Conservation (phyloP, 495 filamentous ascomycete genomes). For the Bathelium albidoporum region DNA sequence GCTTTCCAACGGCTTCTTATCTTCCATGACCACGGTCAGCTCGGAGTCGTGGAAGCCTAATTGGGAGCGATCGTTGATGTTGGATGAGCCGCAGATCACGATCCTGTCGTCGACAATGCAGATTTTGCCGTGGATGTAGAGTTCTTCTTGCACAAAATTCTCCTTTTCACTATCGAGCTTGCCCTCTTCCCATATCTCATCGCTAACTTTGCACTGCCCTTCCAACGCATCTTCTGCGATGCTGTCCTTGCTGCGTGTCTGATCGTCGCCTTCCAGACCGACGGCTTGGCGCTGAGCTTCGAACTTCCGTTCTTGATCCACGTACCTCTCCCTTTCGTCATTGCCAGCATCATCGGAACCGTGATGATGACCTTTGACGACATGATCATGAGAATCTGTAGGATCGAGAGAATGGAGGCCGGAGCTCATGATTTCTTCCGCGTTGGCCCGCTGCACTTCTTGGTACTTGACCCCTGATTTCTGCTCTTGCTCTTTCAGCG, state of each 20-base stretch:
- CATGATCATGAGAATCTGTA: constrained; percentile 16
- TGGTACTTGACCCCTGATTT: constrained; percentile 71
- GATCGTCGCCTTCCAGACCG: constrained; percentile 26
- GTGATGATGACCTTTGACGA: not conserved
- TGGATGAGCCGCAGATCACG: constrained; percentile 76
- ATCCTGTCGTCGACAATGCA: constrained; percentile 76
- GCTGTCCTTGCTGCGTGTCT: constrained; percentile 45
- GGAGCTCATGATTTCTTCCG: constrained; percentile 73
- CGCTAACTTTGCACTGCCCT: constrained; percentile 49
- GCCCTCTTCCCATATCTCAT: constrained; percentile 60
- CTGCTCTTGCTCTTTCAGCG: constrained; percentile 58
- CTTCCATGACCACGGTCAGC: constrained; percentile 85
- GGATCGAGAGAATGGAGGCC: constrained; percentile 47
- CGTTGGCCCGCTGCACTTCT: constrained; percentile 75
- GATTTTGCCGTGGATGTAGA: constrained; percentile 85
- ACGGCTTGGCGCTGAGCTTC: constrained; percentile 45
- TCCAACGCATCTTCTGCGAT: constrained; percentile 80
- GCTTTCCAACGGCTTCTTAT: constrained; percentile 59
- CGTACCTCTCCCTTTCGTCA: constrained; percentile 1
- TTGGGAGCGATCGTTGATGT: constrained; percentile 91
- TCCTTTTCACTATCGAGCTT: constrained; percentile 62
- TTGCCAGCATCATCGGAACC: constrained; percentile 4
- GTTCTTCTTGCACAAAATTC: constrained; percentile 88
- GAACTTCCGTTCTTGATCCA: constrained; percentile 43
- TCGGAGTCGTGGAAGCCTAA: constrained; percentile 84